Evolutionary conservation across 78 protist species (phyloP).

Genomic region (Dictyostelium intermedium): DNA sequence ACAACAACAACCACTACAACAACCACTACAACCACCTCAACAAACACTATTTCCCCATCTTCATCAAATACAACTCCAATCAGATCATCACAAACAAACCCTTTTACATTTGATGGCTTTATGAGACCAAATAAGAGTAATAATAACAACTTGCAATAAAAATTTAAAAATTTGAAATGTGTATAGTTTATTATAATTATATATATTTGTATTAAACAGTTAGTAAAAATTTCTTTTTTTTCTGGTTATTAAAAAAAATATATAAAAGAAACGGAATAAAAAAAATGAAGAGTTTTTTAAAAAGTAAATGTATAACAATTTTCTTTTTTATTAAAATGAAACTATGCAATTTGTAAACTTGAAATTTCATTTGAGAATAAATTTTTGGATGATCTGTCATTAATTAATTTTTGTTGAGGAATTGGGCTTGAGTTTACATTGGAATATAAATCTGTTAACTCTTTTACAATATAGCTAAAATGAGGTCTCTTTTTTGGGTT

Average conservation of each 20-base stretch:
- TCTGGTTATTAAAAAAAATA: too few species aligned
- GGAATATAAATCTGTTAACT: not conserved
- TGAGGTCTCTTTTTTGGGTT: constrained; percentile 55
- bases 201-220: not conserved
- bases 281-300: too few species aligned
- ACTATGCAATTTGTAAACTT: not conserved
- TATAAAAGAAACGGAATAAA: too few species aligned
- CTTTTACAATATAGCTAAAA: constrained; percentile 21
- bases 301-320: not conserved
- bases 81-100: not conserved
- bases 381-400: not conserved
- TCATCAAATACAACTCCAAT: not conserved
- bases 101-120: not conserved
- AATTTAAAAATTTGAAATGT: not conserved
- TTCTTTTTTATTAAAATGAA: not conserved
- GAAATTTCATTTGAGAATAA: not conserved
- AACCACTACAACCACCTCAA: not conserved
- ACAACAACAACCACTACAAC: not conserved
- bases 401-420: not conserved
- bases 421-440: not conserved
- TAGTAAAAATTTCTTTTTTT: not conserved
- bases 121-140: not conserved
- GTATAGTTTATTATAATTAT: not conserved
- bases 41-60: not conserved
- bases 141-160: not conserved